Percentiles rank a stretch among this genome's conserved stretches.
Evolutionary conservation across 2,329 filamentous ascomycete genomes (phyloP).

Genomic region (Coleophoma eucalyptorum): DNA sequence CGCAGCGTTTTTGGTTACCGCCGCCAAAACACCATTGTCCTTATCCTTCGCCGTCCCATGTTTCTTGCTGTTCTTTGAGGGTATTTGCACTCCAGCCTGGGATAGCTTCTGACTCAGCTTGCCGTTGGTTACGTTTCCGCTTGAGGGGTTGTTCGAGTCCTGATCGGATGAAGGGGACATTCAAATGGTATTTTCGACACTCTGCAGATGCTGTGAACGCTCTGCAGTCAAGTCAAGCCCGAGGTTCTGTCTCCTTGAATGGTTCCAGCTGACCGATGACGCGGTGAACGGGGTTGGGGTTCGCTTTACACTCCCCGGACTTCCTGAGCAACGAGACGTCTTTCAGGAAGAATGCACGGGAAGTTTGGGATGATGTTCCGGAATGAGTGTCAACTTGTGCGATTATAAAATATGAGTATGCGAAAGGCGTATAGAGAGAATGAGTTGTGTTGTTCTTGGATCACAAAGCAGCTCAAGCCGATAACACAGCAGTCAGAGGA

Average conservation of each 20-base stretch:
- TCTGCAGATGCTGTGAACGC: not conserved
- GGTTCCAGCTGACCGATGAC: slow-evolving; percentile 2
- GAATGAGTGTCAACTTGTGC: not conserved
- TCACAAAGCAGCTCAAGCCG: not conserved
- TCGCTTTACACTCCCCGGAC: slow-evolving; percentile 10
- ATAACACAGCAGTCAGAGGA: not conserved
- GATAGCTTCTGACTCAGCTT: slow-evolving; percentile 20
- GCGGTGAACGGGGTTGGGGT: slow-evolving; percentile 5
- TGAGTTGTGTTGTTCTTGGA: slow-evolving; percentile 1
- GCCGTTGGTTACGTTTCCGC: slow-evolving; percentile 12
- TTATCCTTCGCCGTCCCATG: slow-evolving; percentile 29
- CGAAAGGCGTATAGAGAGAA: not conserved
- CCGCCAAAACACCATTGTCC: slow-evolving; percentile 21
- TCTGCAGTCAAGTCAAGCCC: too few relatives aligned
- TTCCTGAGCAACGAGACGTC: slow-evolving; percentile 16
- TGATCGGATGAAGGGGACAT: slow-evolving; percentile 31
- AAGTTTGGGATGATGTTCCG: slow-evolving; percentile 2
- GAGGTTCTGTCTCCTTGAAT: not conserved
- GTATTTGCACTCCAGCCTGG: slow-evolving; percentile 19
- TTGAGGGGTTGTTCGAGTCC: slow-evolving; percentile 20
- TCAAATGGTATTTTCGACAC: slow-evolving; percentile 20
- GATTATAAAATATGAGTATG: not conserved
- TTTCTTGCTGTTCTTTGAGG: slow-evolving; percentile 25
- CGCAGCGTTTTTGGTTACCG: slow-evolving; percentile 26
- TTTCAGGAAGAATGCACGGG: slow-evolving; percentile 18